Evolutionary conservation across 208 protist species (phyloP), one percentile per base, ranked within the genome.

Genomic region (Acanthamoeba royreba): DNA sequence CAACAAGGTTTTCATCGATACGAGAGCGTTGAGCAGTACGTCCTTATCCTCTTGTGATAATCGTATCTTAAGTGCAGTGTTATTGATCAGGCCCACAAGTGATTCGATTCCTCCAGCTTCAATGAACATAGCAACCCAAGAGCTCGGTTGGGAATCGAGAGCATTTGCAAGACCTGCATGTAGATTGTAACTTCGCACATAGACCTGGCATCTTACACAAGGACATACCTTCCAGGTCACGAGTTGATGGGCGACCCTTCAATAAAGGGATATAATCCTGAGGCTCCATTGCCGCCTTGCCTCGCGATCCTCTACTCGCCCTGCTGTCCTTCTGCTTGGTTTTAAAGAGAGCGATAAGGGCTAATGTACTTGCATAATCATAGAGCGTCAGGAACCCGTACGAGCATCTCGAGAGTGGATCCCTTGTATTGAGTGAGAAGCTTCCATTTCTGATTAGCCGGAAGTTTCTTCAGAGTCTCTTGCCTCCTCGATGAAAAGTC

Each of bases 381-480:
- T 31, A 35, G 58, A 69, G 58, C 28, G 58, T n/a, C 5, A 69
- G 1, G 25, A 85, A 61, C n/a, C 2, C 7, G 72, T 85, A 85
- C 72, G n/a, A 85, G 72, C 72, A 85, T 85, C 25, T 85, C 72
- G 25, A 85, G 5, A 25, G 72, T 85, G 35, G 33, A 46, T 45
- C 72, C 72, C 38, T 85, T 85, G 72, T 85, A 85, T 43, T 85
- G 72, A 85, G 72, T 85, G 35, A 85, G 72, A 28, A 85, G 40
- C 35, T 85, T 85, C 72, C 72, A 85, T 42, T 85, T 85, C 35
- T 85, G 72, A 33, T 85, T 85, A 43, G 72, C 33, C 5, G 72
- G 72, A 31, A 85, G 35, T 43, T 85, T 85, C 35, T 85, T 85
- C 28, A 85, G 72, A 1, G 72, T 85, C 72, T 85, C 72, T 43